These are phyloP conservation scores for Anacardium occidentale DNA, from an alignment of 345 rosid species.

Conservation along the genomic window DNA sequence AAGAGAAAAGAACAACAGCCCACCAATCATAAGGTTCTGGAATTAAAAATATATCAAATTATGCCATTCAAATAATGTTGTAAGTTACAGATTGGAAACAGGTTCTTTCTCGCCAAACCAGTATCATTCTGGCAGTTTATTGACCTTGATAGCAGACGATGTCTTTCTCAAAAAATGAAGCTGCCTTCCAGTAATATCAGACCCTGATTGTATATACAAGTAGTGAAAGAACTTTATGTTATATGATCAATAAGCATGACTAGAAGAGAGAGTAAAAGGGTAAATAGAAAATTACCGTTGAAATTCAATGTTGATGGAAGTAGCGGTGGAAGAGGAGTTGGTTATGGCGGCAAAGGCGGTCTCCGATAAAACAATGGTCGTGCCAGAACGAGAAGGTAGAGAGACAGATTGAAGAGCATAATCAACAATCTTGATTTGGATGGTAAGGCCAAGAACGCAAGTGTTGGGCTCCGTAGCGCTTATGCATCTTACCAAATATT, in stretches of 20 bases:
- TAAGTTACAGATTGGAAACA: no score
- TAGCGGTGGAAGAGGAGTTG: constrained; percentile 21
- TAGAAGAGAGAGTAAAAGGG: background rate
- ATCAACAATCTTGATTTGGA: constrained; percentile 55
- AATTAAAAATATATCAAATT: background rate
- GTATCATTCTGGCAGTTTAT: no score
- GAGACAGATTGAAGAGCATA: constrained; percentile 23
- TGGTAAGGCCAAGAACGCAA: constrained; percentile 36
- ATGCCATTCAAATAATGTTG: no score
- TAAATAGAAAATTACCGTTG: constrained; percentile 37
- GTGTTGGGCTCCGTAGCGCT: constrained; percentile 39
- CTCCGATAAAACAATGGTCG: constrained; percentile 50
- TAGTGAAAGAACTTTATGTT: background rate
- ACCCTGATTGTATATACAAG: background rate
- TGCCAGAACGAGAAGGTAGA: constrained; percentile 18
- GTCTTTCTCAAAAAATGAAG: background rate
- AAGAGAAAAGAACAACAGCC: background rate
- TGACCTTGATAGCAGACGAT: background rate
- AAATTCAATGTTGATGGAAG: constrained; percentile 47
- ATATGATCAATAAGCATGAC: background rate
- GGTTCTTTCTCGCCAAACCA: no score
- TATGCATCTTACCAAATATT: constrained; percentile 57
- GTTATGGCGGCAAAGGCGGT: constrained; percentile 49
- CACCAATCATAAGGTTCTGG: background rate
- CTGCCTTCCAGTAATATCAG: background rate